These are phyloP conservation scores for Cladosporium sp. DNA, from an alignment of 2,329 filamentous ascomycete species.

Conservation along the genomic window DNA sequence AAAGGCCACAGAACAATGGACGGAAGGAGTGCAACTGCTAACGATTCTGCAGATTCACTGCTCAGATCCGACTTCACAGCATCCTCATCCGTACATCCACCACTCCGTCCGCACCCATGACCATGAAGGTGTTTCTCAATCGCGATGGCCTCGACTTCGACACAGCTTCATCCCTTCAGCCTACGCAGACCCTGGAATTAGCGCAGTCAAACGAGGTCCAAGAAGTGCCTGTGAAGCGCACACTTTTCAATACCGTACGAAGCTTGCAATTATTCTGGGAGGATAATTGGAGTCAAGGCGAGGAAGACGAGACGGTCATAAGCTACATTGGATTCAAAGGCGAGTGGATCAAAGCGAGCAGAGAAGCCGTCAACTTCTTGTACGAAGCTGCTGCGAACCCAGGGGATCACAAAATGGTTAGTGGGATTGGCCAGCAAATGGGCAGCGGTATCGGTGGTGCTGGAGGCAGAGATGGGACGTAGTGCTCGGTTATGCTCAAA, in stretches of 20 bases:
- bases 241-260: slow-evolving; percentile 81
- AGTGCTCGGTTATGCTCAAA: neutral
- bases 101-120: slow-evolving; percentile 68
- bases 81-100: slow-evolving; percentile 78
- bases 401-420: slow-evolving; percentile 65
- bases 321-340: slow-evolving; percentile 90
- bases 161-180: slow-evolving; percentile 57
- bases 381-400: slow-evolving; percentile 96
- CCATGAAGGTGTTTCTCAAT: slow-evolving; percentile 84
- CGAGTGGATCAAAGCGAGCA: slow-evolving; percentile 82
- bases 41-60: slow-evolving; percentile 62
- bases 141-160: slow-evolving; percentile 80
- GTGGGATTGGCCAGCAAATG: slow-evolving; percentile 32
- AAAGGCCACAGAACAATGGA: neutral
- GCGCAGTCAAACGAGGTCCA: slow-evolving; percentile 76
- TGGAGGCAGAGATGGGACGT: slow-evolving; percentile 22
- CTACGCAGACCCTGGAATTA: slow-evolving; percentile 74
- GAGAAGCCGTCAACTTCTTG: slow-evolving; percentile 77
- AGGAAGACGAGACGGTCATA: slow-evolving; percentile 74
- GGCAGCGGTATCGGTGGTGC: slow-evolving; percentile 31
- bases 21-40: neutral
- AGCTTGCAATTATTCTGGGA: slow-evolving; percentile 81
- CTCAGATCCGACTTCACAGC: slow-evolving; percentile 86
- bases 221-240: slow-evolving; percentile 83
- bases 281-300: slow-evolving; percentile 76